Percentiles rank a stretch among this genome's conserved stretches.
phyloP scores from a whole-genome alignment of 2,329 filamentous ascomycete genomes.

The Stemphylium vesicarium region DNA sequence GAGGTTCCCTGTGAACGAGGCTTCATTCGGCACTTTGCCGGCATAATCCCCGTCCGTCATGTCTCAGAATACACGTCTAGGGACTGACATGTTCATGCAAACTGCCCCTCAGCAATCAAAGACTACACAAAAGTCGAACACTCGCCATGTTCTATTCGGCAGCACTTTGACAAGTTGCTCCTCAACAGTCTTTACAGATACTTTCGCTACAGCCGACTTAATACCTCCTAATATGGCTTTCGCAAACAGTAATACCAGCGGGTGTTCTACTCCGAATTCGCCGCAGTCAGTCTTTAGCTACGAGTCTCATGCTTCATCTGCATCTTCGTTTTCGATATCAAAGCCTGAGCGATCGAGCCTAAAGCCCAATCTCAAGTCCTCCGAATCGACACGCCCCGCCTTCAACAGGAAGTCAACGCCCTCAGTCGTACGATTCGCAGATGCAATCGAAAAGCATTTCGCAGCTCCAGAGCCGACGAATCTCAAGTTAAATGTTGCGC shows the following conservation, averaged over 20 bases:
- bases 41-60: slow-evolving; percentile 27
- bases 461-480: slow-evolving; percentile 23
- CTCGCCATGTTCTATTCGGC: slow-evolving; percentile 2
- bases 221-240: slow-evolving; percentile 11
- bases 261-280: slow-evolving; percentile 25
- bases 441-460: slow-evolving; percentile 18
- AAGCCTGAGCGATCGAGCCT: slow-evolving; percentile 23
- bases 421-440: slow-evolving; percentile 33
- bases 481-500: slow-evolving; percentile 11
- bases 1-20: slow-evolving; percentile 18
- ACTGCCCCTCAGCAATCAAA: slow-evolving; percentile 20
- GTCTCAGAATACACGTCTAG: slow-evolving; percentile 27
- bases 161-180: slow-evolving; percentile 12
- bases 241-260: slow-evolving; percentile 21
- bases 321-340: slow-evolving; percentile 10
- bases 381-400: slow-evolving; percentile 18
- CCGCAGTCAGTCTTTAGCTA: slow-evolving; percentile 22
- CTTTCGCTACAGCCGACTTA: neutral
- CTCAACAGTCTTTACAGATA: neutral
- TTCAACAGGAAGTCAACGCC: slow-evolving; percentile 24
- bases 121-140: slow-evolving; percentile 22
- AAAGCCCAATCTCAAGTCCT: slow-evolving; percentile 31
- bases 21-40: slow-evolving; percentile 20
- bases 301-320: slow-evolving; percentile 28
- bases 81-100: slow-evolving; percentile 23